Conservation (phyloP, 768 basidiomycete genomes). For the Ramaria rubella region DNA sequence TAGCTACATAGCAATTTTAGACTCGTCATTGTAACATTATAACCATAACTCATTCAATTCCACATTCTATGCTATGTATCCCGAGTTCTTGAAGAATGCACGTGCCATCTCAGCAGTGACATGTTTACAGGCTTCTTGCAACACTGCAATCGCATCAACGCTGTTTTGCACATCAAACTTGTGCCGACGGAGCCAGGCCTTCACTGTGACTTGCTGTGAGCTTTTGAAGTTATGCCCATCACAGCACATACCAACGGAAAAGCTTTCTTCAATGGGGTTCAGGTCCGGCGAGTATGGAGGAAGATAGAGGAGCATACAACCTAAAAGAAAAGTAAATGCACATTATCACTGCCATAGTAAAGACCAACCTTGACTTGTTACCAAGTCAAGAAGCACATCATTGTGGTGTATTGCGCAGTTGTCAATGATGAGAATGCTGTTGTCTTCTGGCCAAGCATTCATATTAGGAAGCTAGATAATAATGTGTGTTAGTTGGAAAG, state of each 20-base stretch:
- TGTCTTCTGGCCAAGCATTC: slow-evolving; percentile 26
- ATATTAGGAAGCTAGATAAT: slow-evolving; percentile 26
- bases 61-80: neutral
- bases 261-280: slow-evolving; percentile 33
- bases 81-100: neutral
- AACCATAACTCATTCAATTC: neutral
- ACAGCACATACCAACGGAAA: slow-evolving; percentile 22
- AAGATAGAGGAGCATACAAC: slow-evolving; percentile 24
- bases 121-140: slow-evolving; percentile 14
- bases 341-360: neutral
- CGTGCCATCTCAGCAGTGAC: slow-evolving; percentile 12
- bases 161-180: slow-evolving; percentile 11
- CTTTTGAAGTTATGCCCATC: neutral
- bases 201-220: slow-evolving; percentile 15
- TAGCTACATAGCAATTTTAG: neutral
- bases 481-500: neutral
- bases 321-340: slow-evolving; percentile 6
- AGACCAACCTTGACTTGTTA: slow-evolving; percentile 20
- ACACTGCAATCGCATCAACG: slow-evolving; percentile 10
- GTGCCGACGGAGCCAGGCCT: slow-evolving; percentile 22
- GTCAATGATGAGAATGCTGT: slow-evolving; percentile 31
- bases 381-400: slow-evolving; percentile 22
- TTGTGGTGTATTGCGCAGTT: slow-evolving; percentile 35
- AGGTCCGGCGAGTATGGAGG: slow-evolving; percentile 33
- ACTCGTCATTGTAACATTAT: neutral